These are phyloP conservation scores for Hanseniaspora guilliermondii DNA, from an alignment of 805 yeast genomes.

Conservation along the genomic window DNA sequence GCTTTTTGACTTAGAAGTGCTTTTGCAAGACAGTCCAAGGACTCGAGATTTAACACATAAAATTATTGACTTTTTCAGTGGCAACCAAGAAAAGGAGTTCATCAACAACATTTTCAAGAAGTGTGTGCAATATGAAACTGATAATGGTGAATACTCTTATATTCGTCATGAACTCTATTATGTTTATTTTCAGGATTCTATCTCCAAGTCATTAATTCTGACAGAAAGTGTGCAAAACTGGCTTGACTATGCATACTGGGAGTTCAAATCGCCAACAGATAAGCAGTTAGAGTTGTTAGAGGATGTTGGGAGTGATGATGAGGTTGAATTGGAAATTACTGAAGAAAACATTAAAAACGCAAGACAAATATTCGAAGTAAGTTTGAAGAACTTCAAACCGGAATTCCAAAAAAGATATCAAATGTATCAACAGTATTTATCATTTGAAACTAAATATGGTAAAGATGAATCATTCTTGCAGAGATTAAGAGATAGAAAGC, in stretches of 20 bases:
- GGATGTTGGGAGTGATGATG: slow-evolving; percentile 29
- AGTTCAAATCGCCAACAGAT: slow-evolving; percentile 48
- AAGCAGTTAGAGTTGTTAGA: slow-evolving; percentile 34
- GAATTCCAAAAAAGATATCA: slow-evolving; percentile 36
- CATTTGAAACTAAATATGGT: slow-evolving; percentile 59
- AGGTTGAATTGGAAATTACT: slow-evolving; percentile 37
- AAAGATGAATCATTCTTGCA: slow-evolving; percentile 38
- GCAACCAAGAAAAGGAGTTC: neutral
- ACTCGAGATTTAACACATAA: slow-evolving; percentile 50
- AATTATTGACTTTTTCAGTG: slow-evolving; percentile 19
- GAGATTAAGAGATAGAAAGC: slow-evolving; percentile 29
- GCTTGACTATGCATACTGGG: slow-evolving; percentile 61
- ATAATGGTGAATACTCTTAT: slow-evolving; percentile 42
- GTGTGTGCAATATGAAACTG: slow-evolving; percentile 49
- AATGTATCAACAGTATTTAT: slow-evolving; percentile 48
- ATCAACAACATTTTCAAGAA: slow-evolving; percentile 25
- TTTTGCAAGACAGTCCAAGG: slow-evolving; percentile 56
- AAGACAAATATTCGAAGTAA: slow-evolving; percentile 46
- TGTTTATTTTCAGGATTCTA: slow-evolving; percentile 4
- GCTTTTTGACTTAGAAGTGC: slow-evolving; percentile 57
- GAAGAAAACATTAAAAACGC: slow-evolving; percentile 41
- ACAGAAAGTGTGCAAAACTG: slow-evolving; percentile 34
- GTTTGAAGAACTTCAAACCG: slow-evolving; percentile 34
- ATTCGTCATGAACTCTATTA: slow-evolving; percentile 33
- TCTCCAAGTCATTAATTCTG: slow-evolving; percentile 27